Percentiles rank a stretch among this genome's conserved stretches.
Conservation (phyloP, 805 yeast species). For the Nakazawaea ishiwadae region DNA sequence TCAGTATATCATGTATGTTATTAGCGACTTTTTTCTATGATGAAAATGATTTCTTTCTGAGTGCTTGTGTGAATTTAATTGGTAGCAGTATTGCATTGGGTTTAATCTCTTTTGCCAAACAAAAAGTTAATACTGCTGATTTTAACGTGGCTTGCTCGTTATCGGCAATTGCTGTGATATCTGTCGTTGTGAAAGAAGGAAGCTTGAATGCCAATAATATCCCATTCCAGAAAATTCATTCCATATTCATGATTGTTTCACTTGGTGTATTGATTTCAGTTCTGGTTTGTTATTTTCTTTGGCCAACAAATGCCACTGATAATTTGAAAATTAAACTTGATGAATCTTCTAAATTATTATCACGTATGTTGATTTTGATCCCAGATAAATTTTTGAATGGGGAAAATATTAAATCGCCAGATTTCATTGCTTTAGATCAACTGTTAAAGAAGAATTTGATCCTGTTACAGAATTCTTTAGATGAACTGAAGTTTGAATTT, state of each 20-base stretch:
- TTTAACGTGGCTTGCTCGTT: conserved; percentile 80
- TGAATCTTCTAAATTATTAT: conserved; percentile 46
- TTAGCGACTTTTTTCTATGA: conserved; percentile 42
- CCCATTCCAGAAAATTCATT: conserved; percentile 48
- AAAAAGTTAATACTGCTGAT: conserved; percentile 57
- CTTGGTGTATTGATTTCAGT: conserved; percentile 59
- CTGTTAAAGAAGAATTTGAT: conserved; percentile 36
- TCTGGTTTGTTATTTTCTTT: conserved; percentile 53
- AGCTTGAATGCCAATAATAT: conserved; percentile 52
- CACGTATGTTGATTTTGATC: conserved; percentile 40
- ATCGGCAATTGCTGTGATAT: conserved; percentile 65
- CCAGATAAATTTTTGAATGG: conserved; percentile 47
- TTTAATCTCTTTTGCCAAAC: conserved; percentile 63
- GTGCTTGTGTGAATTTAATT: conserved; percentile 50
- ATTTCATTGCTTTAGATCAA: conserved; percentile 29
- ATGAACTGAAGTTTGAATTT: conserved; percentile 63
- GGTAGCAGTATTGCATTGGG: conserved; percentile 57
- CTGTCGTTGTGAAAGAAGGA: conserved; percentile 73
- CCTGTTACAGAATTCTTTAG: conserved; percentile 35
- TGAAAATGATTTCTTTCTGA: conserved; percentile 40
- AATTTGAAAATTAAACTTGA: conserved; percentile 42
- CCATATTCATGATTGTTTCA: conserved; percentile 52
- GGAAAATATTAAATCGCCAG: conserved; percentile 36
- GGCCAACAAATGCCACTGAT: conserved; percentile 57
- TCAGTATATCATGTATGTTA: conserved; percentile 48